Evolutionary conservation across 2,329 filamentous ascomycete species (phyloP).

Genomic region (Aureobasidium musti): DNA sequence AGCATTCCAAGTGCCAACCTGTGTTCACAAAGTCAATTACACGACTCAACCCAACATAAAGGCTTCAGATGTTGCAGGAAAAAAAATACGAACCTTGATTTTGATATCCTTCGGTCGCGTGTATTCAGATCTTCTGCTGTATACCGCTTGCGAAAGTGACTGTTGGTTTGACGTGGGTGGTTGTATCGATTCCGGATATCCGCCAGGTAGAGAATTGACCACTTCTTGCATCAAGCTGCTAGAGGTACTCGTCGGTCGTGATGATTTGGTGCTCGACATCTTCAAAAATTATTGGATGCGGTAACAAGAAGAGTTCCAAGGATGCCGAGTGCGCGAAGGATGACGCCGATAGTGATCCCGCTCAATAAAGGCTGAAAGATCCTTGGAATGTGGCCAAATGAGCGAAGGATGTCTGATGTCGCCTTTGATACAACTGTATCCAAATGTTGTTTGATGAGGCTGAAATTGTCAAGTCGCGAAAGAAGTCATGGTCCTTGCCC

Average conservation of each 20-base stretch:
- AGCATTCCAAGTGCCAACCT: slow-evolving; percentile 95
- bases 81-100: slow-evolving; percentile 47
- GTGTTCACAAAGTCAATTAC: slow-evolving; percentile 44
- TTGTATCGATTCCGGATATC: slow-evolving; percentile 45
- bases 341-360: background rate
- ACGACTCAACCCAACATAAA: background rate
- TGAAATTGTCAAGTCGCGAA: background rate
- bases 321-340: slow-evolving; percentile 5
- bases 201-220: slow-evolving; percentile 46
- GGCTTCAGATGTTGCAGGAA: too few species aligned
- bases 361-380: background rate
- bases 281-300: background rate
- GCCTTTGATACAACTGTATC: background rate
- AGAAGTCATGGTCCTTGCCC: background rate
- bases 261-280: slow-evolving; percentile 28
- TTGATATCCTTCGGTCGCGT: slow-evolving; percentile 71
- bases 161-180: slow-evolving; percentile 43
- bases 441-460: background rate
- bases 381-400: slow-evolving; percentile 4
- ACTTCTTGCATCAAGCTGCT: slow-evolving; percentile 46
- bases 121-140: slow-evolving; percentile 76
- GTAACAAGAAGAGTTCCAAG: background rate
- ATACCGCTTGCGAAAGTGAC: slow-evolving; percentile 61
- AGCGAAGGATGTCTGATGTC: background rate
- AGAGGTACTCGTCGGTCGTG: slow-evolving; percentile 27